Conservation (phyloP, 2,329 filamentous ascomycete genomes). For the Sclerotinia nivalis region DNA sequence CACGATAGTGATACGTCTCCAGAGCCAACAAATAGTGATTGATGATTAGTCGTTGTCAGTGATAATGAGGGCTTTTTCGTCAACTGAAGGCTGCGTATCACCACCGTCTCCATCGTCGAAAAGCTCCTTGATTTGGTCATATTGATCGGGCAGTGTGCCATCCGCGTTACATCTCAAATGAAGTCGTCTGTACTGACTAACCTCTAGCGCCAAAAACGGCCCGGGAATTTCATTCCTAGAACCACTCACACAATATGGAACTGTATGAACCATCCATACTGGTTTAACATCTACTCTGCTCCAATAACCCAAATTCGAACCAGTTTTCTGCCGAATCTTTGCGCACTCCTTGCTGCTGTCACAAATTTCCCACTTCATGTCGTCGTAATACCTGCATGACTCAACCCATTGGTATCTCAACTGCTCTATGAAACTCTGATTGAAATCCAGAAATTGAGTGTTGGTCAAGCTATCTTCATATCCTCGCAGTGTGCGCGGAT, state of each 20-base stretch:
- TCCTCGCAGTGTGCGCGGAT: rapidly evolving
- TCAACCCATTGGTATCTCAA: neutral
- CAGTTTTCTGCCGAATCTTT: no score
- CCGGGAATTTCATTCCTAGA: neutral
- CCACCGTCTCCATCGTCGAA: neutral
- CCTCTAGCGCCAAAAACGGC: neutral
- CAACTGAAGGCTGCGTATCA: neutral
- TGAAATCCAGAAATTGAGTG: neutral
- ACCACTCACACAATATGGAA: neutral
- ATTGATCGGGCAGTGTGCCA: neutral
- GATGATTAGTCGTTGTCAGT: neutral
- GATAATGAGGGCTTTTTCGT: neutral
- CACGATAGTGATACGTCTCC: neutral
- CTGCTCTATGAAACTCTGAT: neutral
- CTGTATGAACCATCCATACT: neutral
- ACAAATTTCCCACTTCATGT: neutral
- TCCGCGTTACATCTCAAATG: neutral
- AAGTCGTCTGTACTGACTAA: rapidly evolving
- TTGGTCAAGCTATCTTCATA: rapidly evolving
- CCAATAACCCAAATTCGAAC: neutral
- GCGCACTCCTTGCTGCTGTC: neutral
- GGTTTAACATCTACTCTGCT: neutral
- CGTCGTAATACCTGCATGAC: rapidly evolving
- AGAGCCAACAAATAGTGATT: neutral
- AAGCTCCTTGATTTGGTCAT: neutral